Conservation (phyloP, 1,139 yeast genomes). For the Nadsonia commutata region DNA sequence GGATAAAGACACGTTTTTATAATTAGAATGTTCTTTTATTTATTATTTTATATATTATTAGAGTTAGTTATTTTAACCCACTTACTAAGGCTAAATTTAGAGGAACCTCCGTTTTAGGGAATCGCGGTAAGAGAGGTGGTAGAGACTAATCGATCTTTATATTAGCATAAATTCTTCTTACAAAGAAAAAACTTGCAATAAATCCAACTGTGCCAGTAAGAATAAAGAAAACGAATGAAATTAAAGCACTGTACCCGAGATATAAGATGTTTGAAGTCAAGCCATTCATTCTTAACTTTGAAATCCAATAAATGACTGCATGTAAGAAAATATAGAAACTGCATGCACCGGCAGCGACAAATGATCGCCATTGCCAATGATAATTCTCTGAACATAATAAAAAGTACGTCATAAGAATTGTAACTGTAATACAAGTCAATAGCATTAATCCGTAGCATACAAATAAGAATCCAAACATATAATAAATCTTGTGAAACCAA, state of each 20-base stretch:
- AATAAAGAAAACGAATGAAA: constrained; percentile 58
- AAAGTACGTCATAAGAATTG: constrained; percentile 70
- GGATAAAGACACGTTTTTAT: too few relatives aligned
- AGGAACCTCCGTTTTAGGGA: too few relatives aligned
- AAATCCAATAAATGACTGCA: constrained; percentile 39
- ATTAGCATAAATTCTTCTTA: constrained; percentile 65
- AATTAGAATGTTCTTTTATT: too few relatives aligned
- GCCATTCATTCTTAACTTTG: constrained; percentile 54
- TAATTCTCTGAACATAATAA: constrained; percentile 83
- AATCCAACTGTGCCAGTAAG: constrained; percentile 86
- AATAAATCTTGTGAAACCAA: constrained; percentile 89
- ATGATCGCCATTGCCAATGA: constrained; percentile 95
- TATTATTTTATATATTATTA: too few relatives aligned
- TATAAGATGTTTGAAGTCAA: constrained; percentile 65
- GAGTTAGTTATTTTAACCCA: too few relatives aligned
- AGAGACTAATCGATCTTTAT: constrained; percentile 91
- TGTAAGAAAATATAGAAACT: constrained; percentile 73
- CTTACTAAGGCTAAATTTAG: too few relatives aligned
- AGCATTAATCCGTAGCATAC: constrained; percentile 75
- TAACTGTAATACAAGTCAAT: constrained; percentile 66
- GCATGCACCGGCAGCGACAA: constrained; percentile 83
- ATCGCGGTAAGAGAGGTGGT: too few relatives aligned
- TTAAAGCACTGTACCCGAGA: constrained; percentile 69
- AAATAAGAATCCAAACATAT: constrained; percentile 95
- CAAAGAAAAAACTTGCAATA: constrained; percentile 56